Evolutionary conservation across 306 rosid genomes (phyloP), one percentile per base, ranked within the genome.

Genomic region (Inga leiocalycina): DNA sequence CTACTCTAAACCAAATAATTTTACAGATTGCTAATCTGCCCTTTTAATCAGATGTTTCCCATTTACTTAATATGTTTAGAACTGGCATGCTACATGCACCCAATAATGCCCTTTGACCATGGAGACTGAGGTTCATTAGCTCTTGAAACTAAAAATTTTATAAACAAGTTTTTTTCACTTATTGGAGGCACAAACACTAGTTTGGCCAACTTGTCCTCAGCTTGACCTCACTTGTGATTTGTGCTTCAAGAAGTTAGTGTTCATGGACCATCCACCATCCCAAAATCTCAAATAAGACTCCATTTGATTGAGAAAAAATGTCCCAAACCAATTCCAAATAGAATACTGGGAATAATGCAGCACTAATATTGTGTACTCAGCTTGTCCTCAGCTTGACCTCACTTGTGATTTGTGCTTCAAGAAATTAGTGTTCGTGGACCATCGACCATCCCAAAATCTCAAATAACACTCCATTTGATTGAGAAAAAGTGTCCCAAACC

Each of bases 271-370:
- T 54, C 6, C 27, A 59, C 20, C 67, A 52, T 52, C 16, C 49
- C 19, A 34, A n/a, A 54, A 34, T 52, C 49, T 35, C 12, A 15
- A 15, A 49, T 3, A 9, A 16, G 4, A 30, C 10, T 20, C 15
- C 4, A 80, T 44, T 27, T 59, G 41, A 80, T 46, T 75, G 49
- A 76, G 75, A 37, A 59, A 75, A 73, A 43, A 17, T 52, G 75
- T 51, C 34, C 51, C 19, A 12, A 75, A 75, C 77, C 67, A 71
- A 64, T 24, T 24, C 27, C 27, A 24, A 24, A 24, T 24, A 24
- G 27, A 24, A 24, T 24, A 24, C 27, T 24, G 27, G 27, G 27
- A 24, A 24, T 24, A 24, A 24, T 24, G 27, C 27, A 24, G 27
- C 0, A 24, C 27, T 24, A 24, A 24, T 24, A 24, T 24, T 24